Evolutionary conservation across 2,329 filamentous ascomycete genomes (phyloP), one percentile per base, ranked within the genome.

Genomic region (Chaetomiaceae sp.): DNA sequence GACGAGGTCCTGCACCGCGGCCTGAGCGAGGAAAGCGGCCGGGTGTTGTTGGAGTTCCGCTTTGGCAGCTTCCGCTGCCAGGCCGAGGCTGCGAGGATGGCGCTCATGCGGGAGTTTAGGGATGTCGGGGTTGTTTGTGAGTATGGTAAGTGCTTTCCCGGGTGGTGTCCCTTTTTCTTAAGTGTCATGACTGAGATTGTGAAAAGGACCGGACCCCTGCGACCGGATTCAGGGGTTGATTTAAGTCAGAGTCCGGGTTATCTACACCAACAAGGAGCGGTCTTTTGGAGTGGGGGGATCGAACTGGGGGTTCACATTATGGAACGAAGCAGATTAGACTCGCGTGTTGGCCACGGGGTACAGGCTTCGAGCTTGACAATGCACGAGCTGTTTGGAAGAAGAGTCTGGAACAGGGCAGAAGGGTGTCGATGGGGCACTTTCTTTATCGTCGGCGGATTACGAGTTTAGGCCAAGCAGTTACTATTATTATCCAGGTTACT

Each of bases 1-100:
- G 78, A 81, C 53, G 59, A 65, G 42, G 62, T 77, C 12, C 4
- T 54, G 12, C 17, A 43, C 7, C 47, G 20, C 13, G 33, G 46
- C 9, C 3, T 7, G 4, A 48, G 20, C 38, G 14, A 17, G 13
- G 51, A 42, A 10, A 43, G 49, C 19, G 12, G 16, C 6, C 42
- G 57, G 5, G 54, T 51, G 25, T 35, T 60, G 33, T 31, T 59
- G 9, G 77, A 80, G 66, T 77, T 73, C 56, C 68, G 72, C 10
- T 82, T 82, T 56, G 76, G 75, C 0, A 79, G 76, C 49, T 81
- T 71, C 51, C 71, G 77, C 1, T 77, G 74, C 63, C 78, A 82
- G 68, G 69, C 77, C 0, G 71, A 78, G 64, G 70, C 73, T 45
- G 76, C 72, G 2, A 63, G 65, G 31, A 63, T 66, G 60, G 60